Percentiles rank a stretch among this genome's conserved stretches.
These are phyloP conservation scores for Wickerhamomyces tratensis DNA, from an alignment of 805 yeast genomes.

Conservation along the genomic window DNA sequence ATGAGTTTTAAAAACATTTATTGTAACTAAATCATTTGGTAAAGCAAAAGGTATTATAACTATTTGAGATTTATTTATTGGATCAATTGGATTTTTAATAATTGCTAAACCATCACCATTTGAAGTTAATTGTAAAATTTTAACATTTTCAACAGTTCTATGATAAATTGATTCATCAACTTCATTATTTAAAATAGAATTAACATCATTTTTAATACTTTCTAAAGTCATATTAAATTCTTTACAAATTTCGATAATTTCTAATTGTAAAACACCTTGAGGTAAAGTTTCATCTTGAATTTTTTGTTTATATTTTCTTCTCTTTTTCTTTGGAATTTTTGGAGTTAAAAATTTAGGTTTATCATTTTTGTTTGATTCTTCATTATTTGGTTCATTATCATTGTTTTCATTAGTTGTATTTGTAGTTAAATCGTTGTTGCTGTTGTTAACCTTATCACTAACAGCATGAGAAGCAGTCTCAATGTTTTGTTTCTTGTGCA, in stretches of 20 bases:
- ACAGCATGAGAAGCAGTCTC: no score
- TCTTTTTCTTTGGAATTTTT: constrained; percentile 18
- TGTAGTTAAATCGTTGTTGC: no score
- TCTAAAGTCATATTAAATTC: constrained; percentile 31
- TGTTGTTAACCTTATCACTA: no score
- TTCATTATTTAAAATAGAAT: constrained; percentile 50
- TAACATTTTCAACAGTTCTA: constrained; percentile 47
- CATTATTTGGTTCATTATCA: no score
- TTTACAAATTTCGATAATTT: constrained; percentile 50
- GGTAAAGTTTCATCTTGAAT: constrained; percentile 71
- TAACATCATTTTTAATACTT: constrained; percentile 57
- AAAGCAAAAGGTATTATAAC: constrained; percentile 79
- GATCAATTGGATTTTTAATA: constrained; percentile 47
- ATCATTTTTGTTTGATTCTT: no score
- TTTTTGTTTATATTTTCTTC: constrained; percentile 50
- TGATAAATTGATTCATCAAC: constrained; percentile 39
- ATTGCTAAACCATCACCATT: constrained; percentile 85
- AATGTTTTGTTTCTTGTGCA: no score
- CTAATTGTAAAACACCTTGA: constrained; percentile 66
- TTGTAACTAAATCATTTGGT: constrained; percentile 72
- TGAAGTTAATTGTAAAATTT: constrained; percentile 51
- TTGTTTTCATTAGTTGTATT: no score
- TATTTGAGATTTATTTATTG: constrained; percentile 37
- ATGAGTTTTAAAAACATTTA: constrained; percentile 71
- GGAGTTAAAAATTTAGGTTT: background rate